Base-by-base conservation (phyloP, 2,329 filamentous ascomycete species). In the Clonostachys sp. region DNA sequence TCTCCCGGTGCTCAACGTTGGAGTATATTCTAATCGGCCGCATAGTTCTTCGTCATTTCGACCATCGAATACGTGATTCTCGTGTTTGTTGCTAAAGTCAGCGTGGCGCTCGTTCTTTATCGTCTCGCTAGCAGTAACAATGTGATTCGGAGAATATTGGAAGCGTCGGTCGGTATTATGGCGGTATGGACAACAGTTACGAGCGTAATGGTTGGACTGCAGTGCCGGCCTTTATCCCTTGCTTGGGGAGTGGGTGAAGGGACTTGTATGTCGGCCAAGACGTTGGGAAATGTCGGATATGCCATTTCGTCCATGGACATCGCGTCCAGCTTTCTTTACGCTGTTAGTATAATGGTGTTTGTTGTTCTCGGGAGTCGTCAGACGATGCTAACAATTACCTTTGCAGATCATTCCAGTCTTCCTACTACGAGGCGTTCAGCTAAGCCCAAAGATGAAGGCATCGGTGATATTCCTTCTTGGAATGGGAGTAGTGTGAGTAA, bases 211-310 rank as follows among this genome's bases (percentile, higher is more conserved):
- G 35, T 46, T 30, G 44, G 44, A 24, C 35, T 46, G 5, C 44
- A 46, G 44, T 46, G 44, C 36, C 14, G 36, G n/a, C 44, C 44
- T 12, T 36, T 46, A 6, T 17, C 12, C 24, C 34, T 33, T n/a
- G 44, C 44, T 12, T 46, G 44, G 57, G 4, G 46, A 14, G 46
- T 35, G n/a, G 46, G 24, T 14, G 14, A 9, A 38, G 46, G 46
- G 14, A 42, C 20, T 8, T 48, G 46, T 17, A 13, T 48, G 10
- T n/a, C 41, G 14, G 33, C 46, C 18, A 44, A n/a, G 24, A 44
- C 41, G 34, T 30, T 45, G 18, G 46, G 46, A 7, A 35, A 44
- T 16, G 42, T 38, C 9, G 46, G 30, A 18, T 39, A 39, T 48
- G 46, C 46, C 14, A 18, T 48, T 16, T 48, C 46, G 9, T 17